Evolutionary conservation across 23 red algal genomes (phyloP).

Genomic region (Gracilariopsis chorda): DNA sequence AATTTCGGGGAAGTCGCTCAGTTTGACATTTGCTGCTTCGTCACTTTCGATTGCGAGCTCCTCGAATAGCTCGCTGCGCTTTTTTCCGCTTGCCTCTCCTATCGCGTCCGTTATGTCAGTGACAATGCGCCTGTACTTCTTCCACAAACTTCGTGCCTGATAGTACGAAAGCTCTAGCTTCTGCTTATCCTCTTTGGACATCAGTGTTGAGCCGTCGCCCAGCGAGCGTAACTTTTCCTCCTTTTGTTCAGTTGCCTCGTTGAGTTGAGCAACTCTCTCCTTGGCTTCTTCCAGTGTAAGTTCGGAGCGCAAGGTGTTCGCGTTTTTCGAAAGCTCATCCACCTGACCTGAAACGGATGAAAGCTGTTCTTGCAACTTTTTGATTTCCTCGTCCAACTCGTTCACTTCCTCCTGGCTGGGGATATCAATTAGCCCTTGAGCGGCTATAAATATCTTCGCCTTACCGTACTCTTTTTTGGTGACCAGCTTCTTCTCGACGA

Average conservation of each 20-base stretch:
- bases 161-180: constrained; percentile 62
- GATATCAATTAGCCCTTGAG: constrained; percentile 82
- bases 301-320: not conserved
- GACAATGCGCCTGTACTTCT: constrained; percentile 67
- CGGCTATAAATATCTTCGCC: constrained; percentile 89
- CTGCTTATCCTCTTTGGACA: constrained; percentile 63
- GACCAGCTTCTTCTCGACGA: constrained; percentile 75
- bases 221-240: constrained; percentile 39
- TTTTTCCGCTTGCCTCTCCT: constrained; percentile 77
- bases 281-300: constrained; percentile 50
- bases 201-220: constrained; percentile 51
- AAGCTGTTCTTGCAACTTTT: not conserved
- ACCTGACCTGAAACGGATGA: not conserved
- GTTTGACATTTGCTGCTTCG: constrained; percentile 55
- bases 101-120: constrained; percentile 73
- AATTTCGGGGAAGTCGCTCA: constrained; percentile 64
- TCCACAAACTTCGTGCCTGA: constrained; percentile 55
- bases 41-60: constrained; percentile 87
- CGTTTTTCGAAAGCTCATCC: not conserved
- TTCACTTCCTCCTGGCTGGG: constrained; percentile 65
- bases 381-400: constrained; percentile 58
- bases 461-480: constrained; percentile 98
- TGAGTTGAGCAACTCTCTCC: constrained; percentile 10
- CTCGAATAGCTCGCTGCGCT: constrained; percentile 71
- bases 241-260: constrained; percentile 24